Evolutionary conservation across 1,284 basidiomycete genomes (phyloP).

Genomic region (Trametes versicolor): DNA sequence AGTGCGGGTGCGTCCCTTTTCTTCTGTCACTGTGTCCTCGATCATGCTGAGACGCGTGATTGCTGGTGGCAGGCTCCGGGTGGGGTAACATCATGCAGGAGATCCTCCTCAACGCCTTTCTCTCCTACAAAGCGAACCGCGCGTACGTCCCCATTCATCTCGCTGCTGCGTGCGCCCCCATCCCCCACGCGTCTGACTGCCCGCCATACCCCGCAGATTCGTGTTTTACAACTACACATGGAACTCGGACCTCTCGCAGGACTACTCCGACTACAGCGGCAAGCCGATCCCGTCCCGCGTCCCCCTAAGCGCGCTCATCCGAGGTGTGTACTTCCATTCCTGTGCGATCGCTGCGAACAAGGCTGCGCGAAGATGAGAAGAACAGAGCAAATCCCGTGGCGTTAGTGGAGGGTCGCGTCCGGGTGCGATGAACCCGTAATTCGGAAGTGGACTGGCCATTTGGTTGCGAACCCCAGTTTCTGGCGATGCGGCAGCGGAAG

Average conservation of each 20-base stretch:
- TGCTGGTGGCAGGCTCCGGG: conserved; percentile 24
- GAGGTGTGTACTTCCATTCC: conserved; percentile 45
- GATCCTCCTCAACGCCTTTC: conserved; percentile 56
- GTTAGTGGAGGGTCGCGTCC: too few species aligned
- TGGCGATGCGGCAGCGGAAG: too few species aligned
- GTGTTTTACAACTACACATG: conserved; percentile 77
- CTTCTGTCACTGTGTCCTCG: neutral
- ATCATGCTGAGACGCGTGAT: neutral
- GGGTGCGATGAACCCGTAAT: neutral
- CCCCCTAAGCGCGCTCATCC: conserved; percentile 68
- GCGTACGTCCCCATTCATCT: conserved; percentile 47
- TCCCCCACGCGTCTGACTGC: neutral
- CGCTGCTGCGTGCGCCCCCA: neutral
- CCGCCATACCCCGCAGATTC: conserved; percentile 43
- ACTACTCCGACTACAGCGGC: conserved; percentile 48
- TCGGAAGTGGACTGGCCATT: neutral
- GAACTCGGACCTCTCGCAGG: conserved; percentile 40
- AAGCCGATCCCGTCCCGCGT: conserved; percentile 60
- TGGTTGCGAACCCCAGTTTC: neutral
- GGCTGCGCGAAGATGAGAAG: neutral
- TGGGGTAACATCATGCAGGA: conserved; percentile 71
- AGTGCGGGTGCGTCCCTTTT: conserved; percentile 20
- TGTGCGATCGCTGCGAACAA: conserved; percentile 7
- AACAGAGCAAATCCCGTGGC: neutral
- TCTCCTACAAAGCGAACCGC: conserved; percentile 54